A percentile compares a stretch with the other conserved stretches of the same genome.
phyloP scores from a whole-genome alignment of 140 eudicot genomes.

The Ambrosia hybrid region DNA sequence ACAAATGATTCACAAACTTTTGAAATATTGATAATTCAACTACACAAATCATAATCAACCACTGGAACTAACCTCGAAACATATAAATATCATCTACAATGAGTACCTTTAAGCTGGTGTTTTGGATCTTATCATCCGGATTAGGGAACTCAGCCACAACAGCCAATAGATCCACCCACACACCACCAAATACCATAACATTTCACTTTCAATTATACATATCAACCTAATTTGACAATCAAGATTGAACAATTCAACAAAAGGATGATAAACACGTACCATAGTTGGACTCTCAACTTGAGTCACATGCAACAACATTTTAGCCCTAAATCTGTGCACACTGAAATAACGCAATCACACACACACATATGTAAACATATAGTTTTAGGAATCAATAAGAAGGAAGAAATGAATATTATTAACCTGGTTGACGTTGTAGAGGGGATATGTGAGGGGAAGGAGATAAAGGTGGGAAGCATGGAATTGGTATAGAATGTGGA shows the following conservation, averaged over 20 bases:
- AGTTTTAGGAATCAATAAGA: too few relatives aligned
- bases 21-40: neutral
- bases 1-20: slow-evolving; percentile 1
- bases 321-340: slow-evolving; percentile 27
- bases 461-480: slow-evolving; percentile 23
- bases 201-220: slow-evolving; percentile 1
- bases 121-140: slow-evolving; percentile 90
- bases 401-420: too few relatives aligned
- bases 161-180: slow-evolving; percentile 63
- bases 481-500: slow-evolving; percentile 10
- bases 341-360: slow-evolving; percentile 2
- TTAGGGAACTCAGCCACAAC: slow-evolving; percentile 69
- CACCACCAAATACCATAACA: slow-evolving; percentile 47
- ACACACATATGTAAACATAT: neutral
- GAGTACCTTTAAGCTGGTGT: slow-evolving; percentile 72
- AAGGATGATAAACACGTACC: slow-evolving; percentile 29
- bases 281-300: slow-evolving; percentile 55
- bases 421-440: slow-evolving; percentile 31
- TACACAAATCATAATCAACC: neutral
- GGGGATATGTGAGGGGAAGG: slow-evolving; percentile 17
- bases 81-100: neutral
- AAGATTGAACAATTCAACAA: neutral
- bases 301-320: slow-evolving; percentile 43
- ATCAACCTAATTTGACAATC: neutral
- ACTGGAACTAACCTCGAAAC: too few relatives aligned